Evolutionary conservation across 345 rosid genomes (phyloP).

Genomic region (Bruguiera sexangula): DNA sequence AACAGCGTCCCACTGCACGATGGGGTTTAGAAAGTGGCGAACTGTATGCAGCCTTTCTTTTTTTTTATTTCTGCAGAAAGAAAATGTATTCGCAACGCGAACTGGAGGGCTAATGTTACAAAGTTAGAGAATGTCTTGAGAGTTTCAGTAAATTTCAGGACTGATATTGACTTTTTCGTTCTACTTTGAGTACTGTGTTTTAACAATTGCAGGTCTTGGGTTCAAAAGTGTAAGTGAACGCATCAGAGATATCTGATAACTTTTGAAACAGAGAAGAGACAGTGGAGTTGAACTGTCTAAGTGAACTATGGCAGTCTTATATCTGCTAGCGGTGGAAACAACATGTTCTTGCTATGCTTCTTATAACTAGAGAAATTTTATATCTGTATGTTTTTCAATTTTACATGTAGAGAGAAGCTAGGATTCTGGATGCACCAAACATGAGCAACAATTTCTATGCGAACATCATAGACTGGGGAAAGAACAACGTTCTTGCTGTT

Average conservation of each 20-base stretch:
- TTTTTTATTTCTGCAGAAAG: too few species aligned
- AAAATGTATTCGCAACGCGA: too few species aligned
- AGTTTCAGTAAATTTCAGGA: too few species aligned
- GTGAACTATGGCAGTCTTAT: background rate
- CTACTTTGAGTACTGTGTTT: too few species aligned
- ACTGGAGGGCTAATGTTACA: too few species aligned
- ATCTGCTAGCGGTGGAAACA: background rate
- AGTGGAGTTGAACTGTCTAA: background rate
- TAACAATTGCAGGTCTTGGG: background rate
- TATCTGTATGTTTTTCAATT: constrained; percentile 1
- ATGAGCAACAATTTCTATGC: constrained; percentile 38
- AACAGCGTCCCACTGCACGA: too few species aligned
- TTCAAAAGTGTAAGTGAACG: background rate
- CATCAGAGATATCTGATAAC: background rate
- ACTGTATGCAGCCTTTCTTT: too few species aligned
- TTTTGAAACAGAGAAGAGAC: background rate
- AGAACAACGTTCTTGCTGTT: constrained; percentile 42
- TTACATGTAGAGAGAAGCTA: constrained; percentile 32
- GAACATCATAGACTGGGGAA: constrained; percentile 48
- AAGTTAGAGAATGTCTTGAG: too few species aligned
- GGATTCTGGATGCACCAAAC: constrained; percentile 48
- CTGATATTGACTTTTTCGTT: too few species aligned
- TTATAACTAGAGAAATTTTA: background rate
- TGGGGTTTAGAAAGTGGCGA: too few species aligned
- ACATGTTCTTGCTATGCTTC: background rate